Evolutionary conservation across 495 filamentous ascomycete species (phyloP).

Genomic region (Bacidia rubella): DNA sequence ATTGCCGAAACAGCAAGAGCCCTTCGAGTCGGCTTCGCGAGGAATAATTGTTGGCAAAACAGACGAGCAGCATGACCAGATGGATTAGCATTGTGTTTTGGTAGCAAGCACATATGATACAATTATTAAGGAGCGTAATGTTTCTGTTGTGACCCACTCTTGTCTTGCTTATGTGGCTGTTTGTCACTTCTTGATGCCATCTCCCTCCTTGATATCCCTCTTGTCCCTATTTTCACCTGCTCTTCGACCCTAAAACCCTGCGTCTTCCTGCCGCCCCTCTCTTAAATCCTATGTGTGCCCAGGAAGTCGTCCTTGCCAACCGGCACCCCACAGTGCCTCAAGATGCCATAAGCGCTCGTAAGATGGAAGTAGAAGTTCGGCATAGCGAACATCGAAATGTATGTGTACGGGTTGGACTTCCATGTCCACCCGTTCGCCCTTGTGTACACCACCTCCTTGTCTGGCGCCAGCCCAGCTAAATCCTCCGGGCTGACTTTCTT

Average conservation of each 20-base stretch:
- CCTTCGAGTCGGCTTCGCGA: too few relatives aligned
- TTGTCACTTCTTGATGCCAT: too few relatives aligned
- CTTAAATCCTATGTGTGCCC: background rate
- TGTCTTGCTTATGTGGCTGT: too few relatives aligned
- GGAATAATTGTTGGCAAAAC: too few relatives aligned
- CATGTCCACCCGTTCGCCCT: constrained; percentile 15
- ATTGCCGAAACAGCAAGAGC: too few relatives aligned
- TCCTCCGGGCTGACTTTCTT: constrained; percentile 25
- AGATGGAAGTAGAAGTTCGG: constrained; percentile 51
- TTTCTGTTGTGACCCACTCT: too few relatives aligned
- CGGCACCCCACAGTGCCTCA: constrained; percentile 41
- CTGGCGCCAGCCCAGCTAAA: constrained; percentile 24
- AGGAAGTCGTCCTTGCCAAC: constrained; percentile 44
- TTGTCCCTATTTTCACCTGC: background rate
- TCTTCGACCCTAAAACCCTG: background rate
- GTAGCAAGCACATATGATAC: too few relatives aligned
- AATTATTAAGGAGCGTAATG: too few relatives aligned
- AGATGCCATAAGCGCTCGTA: constrained; percentile 38
- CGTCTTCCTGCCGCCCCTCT: background rate
- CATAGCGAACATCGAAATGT: constrained; percentile 27
- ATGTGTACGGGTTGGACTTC: constrained; percentile 13
- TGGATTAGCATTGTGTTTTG: too few relatives aligned
- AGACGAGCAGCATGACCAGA: too few relatives aligned
- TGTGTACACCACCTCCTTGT: constrained; percentile 22
- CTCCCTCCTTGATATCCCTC: background rate